Evolutionary conservation across 2,329 filamentous ascomycete species (phyloP), one percentile per base, ranked within the genome.

Genomic region (Emericellopsis cladophorae): DNA sequence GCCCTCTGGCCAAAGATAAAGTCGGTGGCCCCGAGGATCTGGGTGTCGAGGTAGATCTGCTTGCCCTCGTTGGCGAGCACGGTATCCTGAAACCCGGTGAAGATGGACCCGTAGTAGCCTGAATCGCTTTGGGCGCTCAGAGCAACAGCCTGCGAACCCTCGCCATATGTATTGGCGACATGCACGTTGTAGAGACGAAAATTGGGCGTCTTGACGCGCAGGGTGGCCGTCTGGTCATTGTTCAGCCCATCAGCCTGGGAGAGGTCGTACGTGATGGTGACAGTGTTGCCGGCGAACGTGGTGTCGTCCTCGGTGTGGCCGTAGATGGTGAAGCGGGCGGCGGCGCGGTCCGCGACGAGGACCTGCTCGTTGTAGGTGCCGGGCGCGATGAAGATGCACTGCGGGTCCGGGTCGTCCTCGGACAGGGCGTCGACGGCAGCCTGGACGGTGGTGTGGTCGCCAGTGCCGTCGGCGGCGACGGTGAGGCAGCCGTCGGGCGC

Each of bases 161-260:
- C 44, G n/a, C 68, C 68, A 40, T 64, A 66, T 0, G 58, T 59
- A 47, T 71, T 72, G 11, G 58, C 55, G 10, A 71, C 56, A 41
- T 70, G 75, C 53, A 82, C 62, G 47, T 81, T 81, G 61, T 81
- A 82, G 15, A 80, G 58, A 48, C 70, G 72, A 44, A 80, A 66
- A 48, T 72, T 66, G 5, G 56, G 51, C 0, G 70, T 65, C 48
- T 62, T 59, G 22, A 67, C 60, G 9, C 64, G 54, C 23, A 71
- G 55, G 0, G 66, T 67, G 2, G 59, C 66, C 1, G 63, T 78
- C 43, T 56, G 52, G 46, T 81, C 77, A 46, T 81, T 73, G 49
- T 54, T 68, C 33, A 64, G 46, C 1, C 61, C 62, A 42, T 66
- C 56, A 15, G 66, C 63, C 39, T 74, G 70, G n/a, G 50, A 49